Conservation (phyloP, 768 basidiomycete genomes). For the Lactifluus piperatus region DNA sequence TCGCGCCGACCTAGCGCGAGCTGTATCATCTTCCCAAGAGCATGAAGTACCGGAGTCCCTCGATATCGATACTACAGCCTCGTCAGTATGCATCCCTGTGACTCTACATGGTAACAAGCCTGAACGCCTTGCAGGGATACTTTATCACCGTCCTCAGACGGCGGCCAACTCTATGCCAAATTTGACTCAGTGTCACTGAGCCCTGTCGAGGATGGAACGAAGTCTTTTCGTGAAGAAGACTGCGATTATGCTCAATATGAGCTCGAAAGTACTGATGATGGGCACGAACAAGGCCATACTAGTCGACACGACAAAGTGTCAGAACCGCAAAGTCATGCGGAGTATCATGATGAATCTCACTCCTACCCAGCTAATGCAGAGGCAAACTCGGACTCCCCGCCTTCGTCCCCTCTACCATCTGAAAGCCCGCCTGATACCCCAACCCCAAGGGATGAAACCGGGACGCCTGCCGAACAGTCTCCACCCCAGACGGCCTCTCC, state of each 20-base stretch:
- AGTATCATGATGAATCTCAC: background rate
- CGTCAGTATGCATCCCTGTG: conserved; percentile 2
- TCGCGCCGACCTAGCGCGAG: conserved; percentile 51
- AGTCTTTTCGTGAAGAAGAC: background rate
- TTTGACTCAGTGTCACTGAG: conserved; percentile 12
- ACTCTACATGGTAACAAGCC: background rate
- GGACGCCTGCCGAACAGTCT: background rate
- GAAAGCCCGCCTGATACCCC: conserved; percentile 11
- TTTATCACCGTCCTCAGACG: conserved; percentile 23
- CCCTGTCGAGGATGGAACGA: background rate
- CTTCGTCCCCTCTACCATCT: conserved; percentile 7
- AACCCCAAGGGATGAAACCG: conserved; percentile 6
- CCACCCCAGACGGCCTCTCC: conserved; percentile 1
- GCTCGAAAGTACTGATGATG: background rate
- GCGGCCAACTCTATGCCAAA: conserved; percentile 14
- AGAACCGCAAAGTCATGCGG: background rate
- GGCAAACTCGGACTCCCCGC: background rate
- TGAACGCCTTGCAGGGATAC: conserved; percentile 23
- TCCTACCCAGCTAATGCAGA: conserved; percentile 3
- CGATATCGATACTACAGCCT: conserved; percentile 43
- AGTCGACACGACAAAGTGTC: background rate
- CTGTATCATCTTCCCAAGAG: conserved; percentile 32
- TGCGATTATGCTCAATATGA: background rate
- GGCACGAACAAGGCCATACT: background rate
- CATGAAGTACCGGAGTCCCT: conserved; percentile 29